phyloP scores from a whole-genome alignment of 2,329 filamentous ascomycete genomes.

The Domatiomyces catenatus region DNA sequence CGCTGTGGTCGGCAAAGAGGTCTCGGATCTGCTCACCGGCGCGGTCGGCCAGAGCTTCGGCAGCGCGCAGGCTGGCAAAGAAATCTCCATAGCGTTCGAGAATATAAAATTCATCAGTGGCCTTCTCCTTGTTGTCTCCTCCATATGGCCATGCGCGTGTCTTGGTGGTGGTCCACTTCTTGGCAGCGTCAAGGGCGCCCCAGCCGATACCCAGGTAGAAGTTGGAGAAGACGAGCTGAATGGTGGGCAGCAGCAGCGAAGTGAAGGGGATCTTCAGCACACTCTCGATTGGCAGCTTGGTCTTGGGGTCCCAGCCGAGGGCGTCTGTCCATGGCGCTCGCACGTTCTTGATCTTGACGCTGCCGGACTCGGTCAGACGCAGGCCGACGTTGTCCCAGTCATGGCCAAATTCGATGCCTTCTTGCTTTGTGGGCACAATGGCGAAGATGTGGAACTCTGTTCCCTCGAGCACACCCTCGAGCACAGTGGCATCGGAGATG shows the following conservation, averaged over 20 bases:
- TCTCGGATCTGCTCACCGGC: conserved; percentile 36
- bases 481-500: conserved; percentile 48
- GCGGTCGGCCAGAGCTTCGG: conserved; percentile 42
- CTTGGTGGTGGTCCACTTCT: conserved; percentile 39
- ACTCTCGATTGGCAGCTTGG: conserved; percentile 36
- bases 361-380: conserved; percentile 48
- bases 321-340: conserved; percentile 45
- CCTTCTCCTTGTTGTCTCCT: conserved; percentile 44
- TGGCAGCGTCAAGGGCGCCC: conserved; percentile 41
- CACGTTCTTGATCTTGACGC: conserved; percentile 45
- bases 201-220: conserved; percentile 50
- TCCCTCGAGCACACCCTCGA: conserved; percentile 46
- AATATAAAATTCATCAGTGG: conserved; percentile 51
- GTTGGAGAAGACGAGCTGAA: conserved; percentile 52
- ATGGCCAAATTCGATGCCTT: conserved; percentile 38
- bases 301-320: conserved; percentile 41
- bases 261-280: conserved; percentile 40
- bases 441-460: conserved; percentile 49
- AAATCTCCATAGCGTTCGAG: conserved; percentile 50
- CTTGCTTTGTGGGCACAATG: conserved; percentile 42
- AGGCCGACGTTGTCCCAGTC: conserved; percentile 53
- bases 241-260: conserved; percentile 44
- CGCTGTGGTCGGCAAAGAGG: conserved; percentile 31
- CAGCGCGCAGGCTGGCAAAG: conserved; percentile 45
- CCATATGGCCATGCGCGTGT: conserved; percentile 51